Base-by-base conservation (phyloP, 2,329 filamentous ascomycete genomes). In the Claviceps pazoutovae region DNA sequence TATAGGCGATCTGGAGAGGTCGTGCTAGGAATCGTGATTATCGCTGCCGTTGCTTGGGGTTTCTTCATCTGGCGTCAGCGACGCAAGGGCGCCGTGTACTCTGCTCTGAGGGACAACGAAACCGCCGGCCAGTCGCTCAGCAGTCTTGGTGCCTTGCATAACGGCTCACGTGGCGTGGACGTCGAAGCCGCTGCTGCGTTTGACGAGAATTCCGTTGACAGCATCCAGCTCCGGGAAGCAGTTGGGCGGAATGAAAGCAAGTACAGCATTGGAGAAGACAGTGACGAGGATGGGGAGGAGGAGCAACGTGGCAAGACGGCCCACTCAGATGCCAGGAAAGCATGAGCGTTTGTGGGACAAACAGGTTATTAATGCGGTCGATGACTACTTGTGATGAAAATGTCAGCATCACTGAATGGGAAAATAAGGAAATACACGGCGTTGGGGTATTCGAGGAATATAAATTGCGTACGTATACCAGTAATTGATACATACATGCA, bases 1-100 rank as follows among this genome's bases (percentile, higher is more conserved):
- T 96, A 96, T 67, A 85, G 84, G 63, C 84, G 86, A 60, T 93
- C 87, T 2, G 89, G 90, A 49, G 88, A 94, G 68, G 79, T 90
- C 6, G 88, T 89, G 2, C 76, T 96, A 2, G 80, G 90, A 16
- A 80, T 96, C 48, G 87, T 95, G 17, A 73, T 84, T 49, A 79
- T 93, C 54, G 83, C 82, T 1, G 87, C 86, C 1, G 71, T 70
- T 5, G 71, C 79, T 13, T 95, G 88, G 83, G 87, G 83, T n/a
- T 86, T 82, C 63, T 83, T 76, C 57, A 68, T 86, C 60, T 85
- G 80, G 79, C 74, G 74, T 53, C 74, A 80, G 53, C 76, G 82
- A 48, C 74, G 78, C 57, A 75, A 72, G 58, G 71, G 73, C 37
- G 64, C 69, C 5, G 73, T 74, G 2, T 84, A 84, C 63, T 70